A percentile compares a stretch with the other conserved stretches of the same genome.
Evolutionary conservation across 768 basidiomycete genomes (phyloP).

Genomic region (Hydnomerulius pinastri): DNA sequence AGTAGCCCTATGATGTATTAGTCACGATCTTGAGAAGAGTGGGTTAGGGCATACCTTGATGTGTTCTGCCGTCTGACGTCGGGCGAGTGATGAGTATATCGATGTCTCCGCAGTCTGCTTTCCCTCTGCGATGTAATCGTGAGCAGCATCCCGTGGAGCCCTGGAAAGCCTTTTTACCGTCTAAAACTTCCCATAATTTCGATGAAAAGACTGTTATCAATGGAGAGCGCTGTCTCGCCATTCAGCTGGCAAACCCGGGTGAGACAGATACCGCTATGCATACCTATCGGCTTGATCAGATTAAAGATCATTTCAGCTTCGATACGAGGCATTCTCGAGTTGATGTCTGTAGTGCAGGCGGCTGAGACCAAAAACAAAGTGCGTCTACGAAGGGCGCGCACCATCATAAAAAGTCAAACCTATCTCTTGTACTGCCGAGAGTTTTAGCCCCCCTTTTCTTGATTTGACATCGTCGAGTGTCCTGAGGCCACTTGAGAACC

Average conservation of each 20-base stretch:
- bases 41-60: conserved; percentile 51
- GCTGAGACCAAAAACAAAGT: neutral
- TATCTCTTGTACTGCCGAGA: conserved; percentile 63
- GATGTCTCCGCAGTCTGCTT: conserved; percentile 85
- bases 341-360: conserved; percentile 60
- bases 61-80: conserved; percentile 70
- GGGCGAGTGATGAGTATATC: conserved; percentile 86
- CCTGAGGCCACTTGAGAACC: conserved; percentile 77
- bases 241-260: neutral
- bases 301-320: conserved; percentile 79
- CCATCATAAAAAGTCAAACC: conserved; percentile 74
- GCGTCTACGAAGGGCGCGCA: conserved; percentile 25
- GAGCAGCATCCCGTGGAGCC: no score
- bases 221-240: conserved; percentile 53
- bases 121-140: conserved; percentile 52
- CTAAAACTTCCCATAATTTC: conserved; percentile 94
- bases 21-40: neutral
- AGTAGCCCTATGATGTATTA: conserved; percentile 52
- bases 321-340: conserved; percentile 77
- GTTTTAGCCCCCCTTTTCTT: conserved; percentile 60
- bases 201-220: conserved; percentile 72
- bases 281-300: conserved; percentile 71
- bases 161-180: conserved; percentile 47
- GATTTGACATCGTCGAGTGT: conserved; percentile 72
- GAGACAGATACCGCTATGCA: conserved; percentile 6